Base-by-base conservation (phyloP, 192 early-diverging fungal genomes). In the Backusella liffmaniae region DNA sequence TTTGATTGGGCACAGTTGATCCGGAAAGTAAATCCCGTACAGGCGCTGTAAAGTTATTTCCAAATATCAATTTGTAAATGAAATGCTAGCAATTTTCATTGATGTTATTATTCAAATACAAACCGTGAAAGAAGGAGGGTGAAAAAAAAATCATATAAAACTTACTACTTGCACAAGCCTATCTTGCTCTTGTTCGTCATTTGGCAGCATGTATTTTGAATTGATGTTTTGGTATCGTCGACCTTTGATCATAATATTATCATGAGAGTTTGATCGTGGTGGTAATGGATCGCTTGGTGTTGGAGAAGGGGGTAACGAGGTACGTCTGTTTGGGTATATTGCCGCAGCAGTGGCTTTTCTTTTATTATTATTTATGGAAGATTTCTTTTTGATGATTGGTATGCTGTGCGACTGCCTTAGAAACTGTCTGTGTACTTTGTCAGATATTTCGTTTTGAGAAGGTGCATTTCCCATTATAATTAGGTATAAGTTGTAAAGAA, bases 171-270 rank as follows among this genome's bases (percentile, higher is more conserved):
- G 62, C 26, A 80, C 56, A n/a, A 80, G 66, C 35, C 79, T 29
- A 73, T 80, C 79, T 67, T 76, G 74, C 44, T 80, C 79, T 51
- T 70, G 36, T 62, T 83, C 77, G 41, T 77, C 77, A 36, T 72
- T 76, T 1, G 83, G 83, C 21, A 77, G 67, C 16, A 44, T 39
- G 36, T 81, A 84, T 46, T 42, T 69, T 30, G 35, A 34, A 59
- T 78, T 46, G n/a, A 21, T 4, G 30, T 81, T 70, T 37, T 77
- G 79, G 56, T 72, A 76, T 39, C 67, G 39, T 70, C 78, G 35
- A 29, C 67, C 67, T 12, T 75, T 35, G 59, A 66, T 62, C 18
- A 49, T 37, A 13, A 59, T 32, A 62, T 62, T 62, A 62, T 62
- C 56, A 62, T 23, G 10, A 26, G 23, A 29, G 10, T 32, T 46